phyloP scores from a whole-genome alignment of 208 protist genomes.

The Acanthamoeba culbertsoni region DNA sequence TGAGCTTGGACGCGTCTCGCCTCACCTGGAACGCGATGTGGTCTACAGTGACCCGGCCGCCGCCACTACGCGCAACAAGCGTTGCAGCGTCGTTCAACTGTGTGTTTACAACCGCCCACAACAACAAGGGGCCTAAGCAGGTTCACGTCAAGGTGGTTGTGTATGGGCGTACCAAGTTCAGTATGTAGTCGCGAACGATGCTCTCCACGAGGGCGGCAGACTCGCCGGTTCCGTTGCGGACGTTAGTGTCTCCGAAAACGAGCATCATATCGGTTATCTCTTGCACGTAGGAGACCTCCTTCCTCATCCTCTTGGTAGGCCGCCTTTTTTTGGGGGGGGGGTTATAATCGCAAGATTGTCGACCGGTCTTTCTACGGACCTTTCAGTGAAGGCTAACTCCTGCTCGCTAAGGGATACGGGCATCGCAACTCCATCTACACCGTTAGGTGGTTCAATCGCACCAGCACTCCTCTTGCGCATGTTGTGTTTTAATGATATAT shows the following conservation, averaged over 20 bases:
- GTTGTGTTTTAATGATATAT: too few relatives aligned
- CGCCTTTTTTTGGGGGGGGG: background rate
- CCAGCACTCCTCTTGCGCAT: too few relatives aligned
- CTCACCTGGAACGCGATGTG: slow-evolving; percentile 48
- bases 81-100: background rate
- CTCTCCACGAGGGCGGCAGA: background rate
- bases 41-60: background rate
- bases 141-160: background rate
- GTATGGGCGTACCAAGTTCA: background rate
- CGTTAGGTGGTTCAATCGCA: too few relatives aligned
- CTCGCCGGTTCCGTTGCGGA: slow-evolving; percentile 8
- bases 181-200: slow-evolving; percentile 29
- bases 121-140: background rate
- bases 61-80: background rate
- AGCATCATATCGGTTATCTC: slow-evolving; percentile 45
- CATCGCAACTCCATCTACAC: too few relatives aligned
- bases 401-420: too few relatives aligned
- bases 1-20: background rate
- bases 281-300: slow-evolving; percentile 21
- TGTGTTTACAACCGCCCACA: too few relatives aligned
- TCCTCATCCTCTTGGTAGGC: background rate
- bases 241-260: slow-evolving; percentile 27
- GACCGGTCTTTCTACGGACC: too few relatives aligned
- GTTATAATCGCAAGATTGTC: too few relatives aligned
- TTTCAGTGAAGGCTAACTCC: too few relatives aligned